These are phyloP conservation scores for Arachnomyces sp. DNA, from an alignment of 2,329 filamentous ascomycete species.

Conservation along the genomic window DNA sequence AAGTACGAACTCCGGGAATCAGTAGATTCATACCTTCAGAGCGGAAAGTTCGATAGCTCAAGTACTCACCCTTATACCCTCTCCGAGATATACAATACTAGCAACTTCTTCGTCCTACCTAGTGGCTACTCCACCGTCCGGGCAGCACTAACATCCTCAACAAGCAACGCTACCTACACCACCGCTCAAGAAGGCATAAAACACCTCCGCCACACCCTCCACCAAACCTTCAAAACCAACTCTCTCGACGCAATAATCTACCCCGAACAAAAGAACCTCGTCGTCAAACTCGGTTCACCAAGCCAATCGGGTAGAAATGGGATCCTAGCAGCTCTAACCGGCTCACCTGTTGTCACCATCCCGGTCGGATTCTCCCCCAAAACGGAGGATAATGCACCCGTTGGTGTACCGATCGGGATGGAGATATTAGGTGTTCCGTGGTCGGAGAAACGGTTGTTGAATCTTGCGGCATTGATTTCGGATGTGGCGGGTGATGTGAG, in stretches of 20 bases:
- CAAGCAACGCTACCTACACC: conserved; percentile 43
- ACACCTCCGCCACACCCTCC: conserved; percentile 44
- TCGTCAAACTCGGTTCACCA: conserved; percentile 49
- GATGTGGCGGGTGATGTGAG: conserved; percentile 36
- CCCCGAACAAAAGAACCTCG: conserved; percentile 56
- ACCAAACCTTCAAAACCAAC: conserved; percentile 42
- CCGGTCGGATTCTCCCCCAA: conserved; percentile 18
- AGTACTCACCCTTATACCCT: conserved; percentile 30
- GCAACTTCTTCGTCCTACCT: conserved; percentile 53
- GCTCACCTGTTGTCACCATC: conserved; percentile 42
- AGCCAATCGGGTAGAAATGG: conserved; percentile 54
- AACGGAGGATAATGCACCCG: conserved; percentile 30
- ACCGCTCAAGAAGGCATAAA: conserved; percentile 41
- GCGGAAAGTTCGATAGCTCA: conserved; percentile 13
- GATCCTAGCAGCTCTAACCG: conserved; percentile 47
- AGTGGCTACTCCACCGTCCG: conserved; percentile 49
- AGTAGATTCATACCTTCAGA: conserved; percentile 49
- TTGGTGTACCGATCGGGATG: conserved; percentile 56
- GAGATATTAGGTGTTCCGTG: conserved; percentile 53
- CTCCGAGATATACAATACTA: conserved; percentile 41
- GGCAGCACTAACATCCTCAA: conserved; percentile 44
- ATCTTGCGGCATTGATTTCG: conserved; percentile 46
- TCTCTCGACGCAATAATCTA: conserved; percentile 53
- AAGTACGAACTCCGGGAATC: conserved; percentile 50
- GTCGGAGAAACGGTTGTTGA: conserved; percentile 46